Evolutionary conservation across 2,329 filamentous ascomycete species (phyloP).

Genomic region (Cadophora malorum): DNA sequence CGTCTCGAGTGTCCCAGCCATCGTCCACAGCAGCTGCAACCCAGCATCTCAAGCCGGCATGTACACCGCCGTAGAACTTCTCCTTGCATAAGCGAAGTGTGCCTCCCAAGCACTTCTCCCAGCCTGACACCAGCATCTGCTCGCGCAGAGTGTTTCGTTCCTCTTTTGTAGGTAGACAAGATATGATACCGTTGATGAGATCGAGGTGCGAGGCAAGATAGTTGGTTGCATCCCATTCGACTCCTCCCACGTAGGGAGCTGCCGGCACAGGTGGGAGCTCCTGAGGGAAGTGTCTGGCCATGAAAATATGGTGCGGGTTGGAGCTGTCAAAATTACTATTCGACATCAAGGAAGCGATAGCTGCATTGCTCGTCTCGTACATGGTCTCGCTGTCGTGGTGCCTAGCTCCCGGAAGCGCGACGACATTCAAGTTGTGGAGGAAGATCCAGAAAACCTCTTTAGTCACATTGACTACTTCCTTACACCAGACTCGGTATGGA

Average conservation of each 20-base stretch:
- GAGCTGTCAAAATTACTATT: conserved; percentile 45
- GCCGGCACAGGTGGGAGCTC: conserved; percentile 90
- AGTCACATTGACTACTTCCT: conserved; percentile 89
- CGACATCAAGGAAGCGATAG: conserved; percentile 34
- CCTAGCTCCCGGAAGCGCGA: conserved; percentile 63
- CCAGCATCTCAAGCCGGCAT: conserved; percentile 89
- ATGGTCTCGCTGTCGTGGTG: conserved; percentile 40
- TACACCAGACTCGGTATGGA: conserved; percentile 93
- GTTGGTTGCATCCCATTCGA: conserved; percentile 98
- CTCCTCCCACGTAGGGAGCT: conserved; percentile 93
- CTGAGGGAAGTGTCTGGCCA: conserved; percentile 77
- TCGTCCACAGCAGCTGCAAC: conserved; percentile 86
- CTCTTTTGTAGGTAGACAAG: conserved; percentile 72
- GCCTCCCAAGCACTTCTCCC: conserved; percentile 87
- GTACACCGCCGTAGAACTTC: conserved; percentile 93
- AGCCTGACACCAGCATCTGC: conserved; percentile 82
- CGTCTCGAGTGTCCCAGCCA: conserved; percentile 82
- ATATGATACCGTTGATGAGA: conserved; percentile 87
- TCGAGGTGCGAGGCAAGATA: conserved; percentile 93
- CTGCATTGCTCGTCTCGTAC: conserved; percentile 39
- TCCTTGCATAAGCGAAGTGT: conserved; percentile 93
- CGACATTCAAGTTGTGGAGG: conserved; percentile 88
- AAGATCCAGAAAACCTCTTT: conserved; percentile 99
- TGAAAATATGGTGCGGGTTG: conserved; percentile 62
- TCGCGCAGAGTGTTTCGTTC: conserved; percentile 81